phyloP scores from a whole-genome alignment of 495 filamentous ascomycete species.

The Peziza echinospora region DNA sequence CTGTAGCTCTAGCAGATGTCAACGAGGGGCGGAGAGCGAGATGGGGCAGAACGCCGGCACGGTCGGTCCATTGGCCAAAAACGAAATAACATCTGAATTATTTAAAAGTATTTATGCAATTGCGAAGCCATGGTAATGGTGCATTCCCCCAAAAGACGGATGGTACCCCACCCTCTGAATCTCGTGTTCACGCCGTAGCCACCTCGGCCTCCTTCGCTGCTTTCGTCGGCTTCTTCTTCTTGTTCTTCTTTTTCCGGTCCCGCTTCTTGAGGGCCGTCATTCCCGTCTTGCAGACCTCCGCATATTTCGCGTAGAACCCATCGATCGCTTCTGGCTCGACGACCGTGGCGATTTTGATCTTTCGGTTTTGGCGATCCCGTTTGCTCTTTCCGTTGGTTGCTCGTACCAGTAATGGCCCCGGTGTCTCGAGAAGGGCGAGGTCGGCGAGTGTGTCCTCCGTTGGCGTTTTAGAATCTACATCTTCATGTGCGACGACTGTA shows the following conservation, averaged over 20 bases:
- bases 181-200: not conserved
- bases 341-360: constrained; percentile 67
- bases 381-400: constrained; percentile 54
- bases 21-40: too few relatives aligned
- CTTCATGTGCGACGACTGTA: too few relatives aligned
- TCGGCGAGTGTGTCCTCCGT: constrained; percentile 28
- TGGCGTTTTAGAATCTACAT: constrained; percentile 14
- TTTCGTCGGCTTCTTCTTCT: constrained; percentile 51
- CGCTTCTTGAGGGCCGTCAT: constrained; percentile 80
- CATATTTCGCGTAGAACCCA: constrained; percentile 62
- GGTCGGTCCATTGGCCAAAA: too few relatives aligned
- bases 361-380: constrained; percentile 26
- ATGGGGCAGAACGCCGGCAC: too few relatives aligned
- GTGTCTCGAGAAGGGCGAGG: constrained; percentile 28
- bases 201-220: constrained; percentile 3
- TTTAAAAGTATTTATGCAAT: too few relatives aligned
- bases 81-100: too few relatives aligned
- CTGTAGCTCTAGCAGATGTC: too few relatives aligned
- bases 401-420: constrained; percentile 56
- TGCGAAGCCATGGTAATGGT: too few relatives aligned
- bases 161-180: not conserved
- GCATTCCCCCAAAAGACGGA: too few relatives aligned
- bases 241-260: constrained; percentile 64
- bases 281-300: constrained; percentile 74
- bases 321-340: constrained; percentile 57